Base-by-base conservation (phyloP, 495 filamentous ascomycete species). In the Aspergillus heteromorphus region DNA sequence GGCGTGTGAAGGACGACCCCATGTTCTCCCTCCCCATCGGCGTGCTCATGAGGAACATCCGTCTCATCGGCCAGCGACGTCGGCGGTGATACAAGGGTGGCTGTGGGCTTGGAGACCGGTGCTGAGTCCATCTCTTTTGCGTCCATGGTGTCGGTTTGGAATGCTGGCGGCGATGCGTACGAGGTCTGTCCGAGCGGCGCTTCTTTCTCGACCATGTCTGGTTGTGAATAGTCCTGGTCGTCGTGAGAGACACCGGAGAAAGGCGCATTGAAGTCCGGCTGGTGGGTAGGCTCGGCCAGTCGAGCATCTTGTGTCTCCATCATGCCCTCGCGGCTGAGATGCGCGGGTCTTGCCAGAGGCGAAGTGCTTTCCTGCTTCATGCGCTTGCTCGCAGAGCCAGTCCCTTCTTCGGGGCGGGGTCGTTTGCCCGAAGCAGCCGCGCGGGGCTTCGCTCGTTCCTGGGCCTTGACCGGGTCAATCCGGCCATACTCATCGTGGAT, bases 401-500 rank as follows among this genome's bases (percentile, higher is more conserved):
- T 30, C 18, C 64, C 69, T 18, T 72, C 75, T 18, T 76, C 76
- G 58, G 68, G 59, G 14, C 73, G 72, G n/a, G 74, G 71, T 42
- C 78, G 71, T 56, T 83, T 80, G 18, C 70, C 64, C 4, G 71
- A 66, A 48, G 68, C 70, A 31, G 76, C 73, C 18, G 78, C 79
- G 54, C 83, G 76, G 48, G 82, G 83, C 48, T 82, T 77, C 4
- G 83, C 78, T 19, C 74, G 66, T 61, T 86, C 83, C 45, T 78
- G 74, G 6, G 81, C 78, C 53, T 86, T 86, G 54, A 80, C 64
- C 1, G 83, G 83, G 59, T 87, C 84, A 27, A 86, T 76, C 49
- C 81, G 74, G 31, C 84, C 84, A 57, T 79, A 75, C 52, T 83
- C 82, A 55, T 87, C 83, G 56, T 87, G 84, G 20, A 87, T 83